Evolutionary conservation across 192 early-diverging fungal species (phyloP), one percentile per base, ranked within the genome.

Genomic region (Podila minutissima): DNA sequence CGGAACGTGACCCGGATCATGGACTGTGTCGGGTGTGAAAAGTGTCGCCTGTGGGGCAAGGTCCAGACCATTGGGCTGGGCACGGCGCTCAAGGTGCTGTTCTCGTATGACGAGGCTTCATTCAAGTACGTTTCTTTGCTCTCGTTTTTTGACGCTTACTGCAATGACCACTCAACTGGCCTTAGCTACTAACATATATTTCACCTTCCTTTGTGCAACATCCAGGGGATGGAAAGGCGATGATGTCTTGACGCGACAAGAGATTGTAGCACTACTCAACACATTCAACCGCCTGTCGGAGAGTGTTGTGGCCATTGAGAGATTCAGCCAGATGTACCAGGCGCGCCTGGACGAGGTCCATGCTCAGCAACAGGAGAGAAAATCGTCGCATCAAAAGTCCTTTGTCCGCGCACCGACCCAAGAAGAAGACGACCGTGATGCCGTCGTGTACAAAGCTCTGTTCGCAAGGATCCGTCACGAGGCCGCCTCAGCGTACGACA

Each of bases 21-120:
- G 97, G 98, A 99, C 86, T 99, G 98, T 82, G 96, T 98, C 28
- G 95, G 93, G 1, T 99, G 98, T 79, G 96, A 99, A 85, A 99
- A 99, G 84, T 99, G 98, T 72, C 83, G 95, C 50, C 85, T 99
- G 37, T 99, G 98, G 98, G 98, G 98, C 29, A 99, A 99, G 77
- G 74, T 98, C 10, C 98, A 99, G 87, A 92, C 91, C 4, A 89
- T 46, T 29, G 98, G 98, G 9, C 83, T 99, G n/a, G 98, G 93
- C 63, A 97, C 97, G 0, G 98, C 97, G 4, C 87, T 99, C 49
- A 99, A 99, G 84, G 86, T 97, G 20, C 86, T 99, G 58, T 99
- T 99, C 83, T 95, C 95, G 7, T 95, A 94, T 79, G 93, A 91
- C 24, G 95, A 98, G 57, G 88, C 89, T 15, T 79, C 73, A 46